Conservation (phyloP, 345 rosid genomes). For the Leavenworthia alabamica region DNA sequence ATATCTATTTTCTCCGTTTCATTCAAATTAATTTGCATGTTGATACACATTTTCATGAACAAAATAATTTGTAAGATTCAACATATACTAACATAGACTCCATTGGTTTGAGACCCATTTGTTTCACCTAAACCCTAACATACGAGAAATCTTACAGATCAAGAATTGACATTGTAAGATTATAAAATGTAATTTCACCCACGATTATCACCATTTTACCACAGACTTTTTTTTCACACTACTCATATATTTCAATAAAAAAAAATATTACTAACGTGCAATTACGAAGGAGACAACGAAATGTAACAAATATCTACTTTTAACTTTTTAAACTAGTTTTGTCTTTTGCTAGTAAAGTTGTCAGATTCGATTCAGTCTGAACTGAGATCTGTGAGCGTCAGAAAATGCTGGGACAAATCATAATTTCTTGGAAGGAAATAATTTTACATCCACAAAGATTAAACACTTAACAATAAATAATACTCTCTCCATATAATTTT, state of each 20-base stretch:
- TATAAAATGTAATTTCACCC: constrained; percentile 1
- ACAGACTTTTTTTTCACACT: neutral
- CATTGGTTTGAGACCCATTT: neutral
- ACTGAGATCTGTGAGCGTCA: constrained; percentile 14
- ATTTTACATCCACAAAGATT: neutral
- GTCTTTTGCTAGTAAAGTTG: constrained; percentile 21
- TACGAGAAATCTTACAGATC: neutral
- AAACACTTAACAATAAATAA: neutral
- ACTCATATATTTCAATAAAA: neutral
- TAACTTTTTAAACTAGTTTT: neutral
- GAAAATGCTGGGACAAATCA: constrained; percentile 1
- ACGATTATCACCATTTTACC: constrained; percentile 15
- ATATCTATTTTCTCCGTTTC: neutral
- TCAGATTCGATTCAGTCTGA: neutral
- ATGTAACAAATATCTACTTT: constrained; percentile 21
- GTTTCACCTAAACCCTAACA: neutral
- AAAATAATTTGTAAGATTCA: neutral
- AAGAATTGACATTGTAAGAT: neutral
- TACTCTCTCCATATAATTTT: too few relatives aligned
- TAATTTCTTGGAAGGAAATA: neutral
- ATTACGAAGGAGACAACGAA: constrained; percentile 13
- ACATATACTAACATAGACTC: neutral
- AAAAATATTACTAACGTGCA: constrained; percentile 1
- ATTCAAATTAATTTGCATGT: neutral
- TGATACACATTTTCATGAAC: neutral